Conservation (phyloP, 306 rosid genomes). For the Albizia julibrissin region DNA sequence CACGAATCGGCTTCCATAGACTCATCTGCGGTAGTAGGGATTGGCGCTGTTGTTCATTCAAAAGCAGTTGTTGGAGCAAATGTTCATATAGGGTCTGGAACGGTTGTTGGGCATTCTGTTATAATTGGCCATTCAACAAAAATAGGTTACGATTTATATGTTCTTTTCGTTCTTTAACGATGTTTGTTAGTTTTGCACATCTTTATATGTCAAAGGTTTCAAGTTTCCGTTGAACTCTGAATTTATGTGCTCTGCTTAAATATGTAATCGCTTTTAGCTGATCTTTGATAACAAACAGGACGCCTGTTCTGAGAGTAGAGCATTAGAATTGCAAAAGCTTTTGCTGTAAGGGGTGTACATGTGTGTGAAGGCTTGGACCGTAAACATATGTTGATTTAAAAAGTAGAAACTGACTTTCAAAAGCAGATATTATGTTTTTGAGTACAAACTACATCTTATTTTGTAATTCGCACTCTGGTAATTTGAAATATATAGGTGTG, state of each 20-base stretch:
- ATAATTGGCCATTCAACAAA: slow-evolving; percentile 59
- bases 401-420: slow-evolving; percentile 2
- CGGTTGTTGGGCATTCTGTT: slow-evolving; percentile 80
- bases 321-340: neutral
- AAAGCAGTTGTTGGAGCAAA: slow-evolving; percentile 56
- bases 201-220: neutral
- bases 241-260: neutral
- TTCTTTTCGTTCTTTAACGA: neutral
- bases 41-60: slow-evolving; percentile 82
- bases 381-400: neutral
- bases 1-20: slow-evolving; percentile 70
- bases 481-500: slow-evolving; percentile 11
- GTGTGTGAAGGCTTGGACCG: neutral
- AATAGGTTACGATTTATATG: slow-evolving; percentile 54
- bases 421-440: neutral
- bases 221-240: neutral
- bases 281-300: neutral
- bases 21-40: slow-evolving; percentile 65
- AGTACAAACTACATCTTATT: neutral
- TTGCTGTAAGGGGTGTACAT: neutral
- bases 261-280: neutral
- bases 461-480: neutral
- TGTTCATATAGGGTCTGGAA: slow-evolving; percentile 75
- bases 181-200: neutral
- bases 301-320: too few species aligned